Conservation (phyloP, 495 filamentous ascomycete genomes). For the Talaromyces proteolyticus region DNA sequence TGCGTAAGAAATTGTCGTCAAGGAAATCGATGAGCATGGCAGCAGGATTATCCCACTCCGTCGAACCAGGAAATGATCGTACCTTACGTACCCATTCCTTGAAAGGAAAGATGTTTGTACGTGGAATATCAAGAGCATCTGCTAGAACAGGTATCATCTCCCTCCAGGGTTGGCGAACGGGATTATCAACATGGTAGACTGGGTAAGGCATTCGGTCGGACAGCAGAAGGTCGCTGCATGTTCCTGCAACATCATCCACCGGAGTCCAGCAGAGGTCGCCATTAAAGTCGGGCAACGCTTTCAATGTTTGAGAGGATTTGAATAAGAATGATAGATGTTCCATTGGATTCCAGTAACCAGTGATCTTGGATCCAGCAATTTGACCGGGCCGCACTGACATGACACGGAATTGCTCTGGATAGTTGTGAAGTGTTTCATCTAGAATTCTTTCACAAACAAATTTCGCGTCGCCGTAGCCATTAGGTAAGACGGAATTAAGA, state of each 20-base stretch:
- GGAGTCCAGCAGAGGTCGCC: constrained; percentile 44
- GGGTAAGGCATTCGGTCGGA: constrained; percentile 18
- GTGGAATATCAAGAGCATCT: constrained; percentile 29
- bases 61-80: constrained; percentile 12
- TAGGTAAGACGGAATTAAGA: constrained; percentile 30
- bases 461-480: constrained; percentile 48
- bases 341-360: constrained; percentile 46
- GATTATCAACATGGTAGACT: constrained; percentile 54
- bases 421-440: constrained; percentile 37
- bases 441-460: constrained; percentile 44
- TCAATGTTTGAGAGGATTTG: constrained; percentile 44
- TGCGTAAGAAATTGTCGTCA: constrained; percentile 41
- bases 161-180: constrained; percentile 40
- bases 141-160: constrained; percentile 35
- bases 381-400: constrained; percentile 44
- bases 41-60: constrained; percentile 42
- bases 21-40: constrained; percentile 39
- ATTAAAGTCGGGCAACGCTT: constrained; percentile 32
- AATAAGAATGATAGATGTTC: constrained; percentile 46
- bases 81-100: constrained; percentile 42
- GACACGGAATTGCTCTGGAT: constrained; percentile 33
- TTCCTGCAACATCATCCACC: constrained; percentile 36
- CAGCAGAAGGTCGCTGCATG: constrained; percentile 31
- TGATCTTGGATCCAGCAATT: constrained; percentile 39
- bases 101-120: constrained; percentile 33